Percentiles rank a stretch among this genome's conserved stretches.
phyloP scores from a whole-genome alignment of 768 basidiomycete species.

The Russula griseocarnosa region DNA sequence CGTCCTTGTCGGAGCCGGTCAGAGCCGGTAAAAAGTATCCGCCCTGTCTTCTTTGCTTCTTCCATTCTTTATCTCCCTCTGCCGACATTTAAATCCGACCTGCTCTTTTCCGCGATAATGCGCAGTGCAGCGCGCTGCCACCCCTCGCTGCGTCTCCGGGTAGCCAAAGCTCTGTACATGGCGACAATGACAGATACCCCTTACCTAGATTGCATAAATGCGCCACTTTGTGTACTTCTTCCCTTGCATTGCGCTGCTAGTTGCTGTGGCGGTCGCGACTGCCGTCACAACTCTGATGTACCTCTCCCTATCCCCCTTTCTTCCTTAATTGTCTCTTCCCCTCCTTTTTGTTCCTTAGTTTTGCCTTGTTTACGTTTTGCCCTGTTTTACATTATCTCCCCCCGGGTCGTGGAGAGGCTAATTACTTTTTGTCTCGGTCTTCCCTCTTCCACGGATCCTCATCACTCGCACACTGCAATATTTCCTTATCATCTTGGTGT shows the following conservation, averaged over 20 bases:
- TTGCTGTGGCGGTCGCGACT: slow-evolving; percentile 3
- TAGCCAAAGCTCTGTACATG: not conserved
- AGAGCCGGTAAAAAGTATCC: slow-evolving; percentile 19
- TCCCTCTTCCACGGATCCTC: slow-evolving; percentile 1
- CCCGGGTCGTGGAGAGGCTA: slow-evolving; percentile 18
- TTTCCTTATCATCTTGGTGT: slow-evolving; percentile 21
- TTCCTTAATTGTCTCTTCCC: not conserved
- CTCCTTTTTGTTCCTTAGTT: not conserved
- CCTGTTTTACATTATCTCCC: slow-evolving; percentile 5
- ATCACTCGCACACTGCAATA: slow-evolving; percentile 18
- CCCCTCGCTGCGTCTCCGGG: not conserved
- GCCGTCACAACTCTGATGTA: slow-evolving; percentile 16
- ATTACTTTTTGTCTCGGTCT: not conserved
- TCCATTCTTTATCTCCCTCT: not conserved
- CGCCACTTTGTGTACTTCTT: slow-evolving; percentile 1
- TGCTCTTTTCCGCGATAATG: not conserved
- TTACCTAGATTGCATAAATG: slow-evolving; percentile 14
- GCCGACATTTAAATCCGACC: not conserved
- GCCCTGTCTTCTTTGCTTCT: not conserved
- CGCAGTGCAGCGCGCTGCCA: slow-evolving; percentile 7
- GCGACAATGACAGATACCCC: slow-evolving; percentile 20
- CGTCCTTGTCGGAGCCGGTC: slow-evolving; percentile 26
- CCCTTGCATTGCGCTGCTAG: not conserved
- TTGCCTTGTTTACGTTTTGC: not conserved
- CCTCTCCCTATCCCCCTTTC: not conserved